Base-by-base conservation (phyloP, 2,329 filamentous ascomycete species). In the Colletotrichum trifolii region DNA sequence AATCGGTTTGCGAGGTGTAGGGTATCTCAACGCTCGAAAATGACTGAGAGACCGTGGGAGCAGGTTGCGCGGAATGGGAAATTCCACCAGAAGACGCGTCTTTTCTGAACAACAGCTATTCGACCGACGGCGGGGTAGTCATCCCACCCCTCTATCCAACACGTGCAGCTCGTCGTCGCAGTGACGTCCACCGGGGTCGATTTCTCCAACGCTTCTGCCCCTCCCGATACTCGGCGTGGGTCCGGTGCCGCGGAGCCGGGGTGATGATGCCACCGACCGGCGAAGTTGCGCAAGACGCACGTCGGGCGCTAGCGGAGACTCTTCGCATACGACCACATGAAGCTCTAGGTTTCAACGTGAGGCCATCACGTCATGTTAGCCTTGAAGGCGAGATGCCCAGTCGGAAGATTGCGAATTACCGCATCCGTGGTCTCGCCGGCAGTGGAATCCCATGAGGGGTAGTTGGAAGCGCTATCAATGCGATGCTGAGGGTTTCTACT, bases 361-460 rank as follows among this genome's bases (percentile, higher is more conserved):
- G 54, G 45, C 3, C 6, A 60, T 68, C 59, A 66, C 66, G 66
- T 53, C 64, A 68, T 68, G 55, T 68, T 68, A 68, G 66, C 50
- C 45, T 35, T 42, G 33, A 68, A 66, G 63, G 52, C 56, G 66
- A 68, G 39, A 50, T 64, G 36, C 12, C 36, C 47, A 43, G 43
- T 42, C n/a, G 42, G 58, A 62, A 36, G 7, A 10, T 57, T 10
- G 58, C 36, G 47, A 45, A 34, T 36, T 34, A n/a, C 42, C 36
- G 13, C 12, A 13, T 15, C 25, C 8, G 9, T 48, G 39, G 48
- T 33, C 39, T 33, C 52, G 38, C 10, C 17, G 38, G 15, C 11
- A 15, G 46, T 34, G 56, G 47, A 34, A 34, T 33, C 34, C 36
- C 6, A 8, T 8, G 40, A 48, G 47, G 46, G 46, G 52, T n/a